phyloP scores from a whole-genome alignment of 2,329 filamentous ascomycete genomes.

The Capronia epimyces region DNA sequence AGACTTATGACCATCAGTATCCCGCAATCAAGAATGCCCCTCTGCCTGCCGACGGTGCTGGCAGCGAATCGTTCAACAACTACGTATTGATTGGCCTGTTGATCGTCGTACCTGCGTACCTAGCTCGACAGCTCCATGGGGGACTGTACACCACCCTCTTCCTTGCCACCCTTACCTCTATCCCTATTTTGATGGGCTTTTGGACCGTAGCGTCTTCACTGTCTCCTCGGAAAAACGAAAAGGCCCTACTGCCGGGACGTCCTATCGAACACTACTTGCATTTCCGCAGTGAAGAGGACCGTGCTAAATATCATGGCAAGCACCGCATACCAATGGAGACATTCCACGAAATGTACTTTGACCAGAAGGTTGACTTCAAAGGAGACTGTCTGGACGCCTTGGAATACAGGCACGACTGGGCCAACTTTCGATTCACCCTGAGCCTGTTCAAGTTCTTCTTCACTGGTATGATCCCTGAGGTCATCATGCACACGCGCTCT shows the following conservation, averaged over 20 bases:
- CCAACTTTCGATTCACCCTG: slow-evolving; percentile 84
- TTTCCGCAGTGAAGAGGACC: slow-evolving; percentile 45
- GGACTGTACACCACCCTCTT: slow-evolving; percentile 84
- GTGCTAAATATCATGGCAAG: slow-evolving; percentile 45
- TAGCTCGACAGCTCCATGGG: slow-evolving; percentile 77
- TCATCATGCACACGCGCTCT: slow-evolving; percentile 85
- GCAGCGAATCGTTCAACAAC: slow-evolving; percentile 84
- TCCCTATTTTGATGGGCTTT: slow-evolving; percentile 75
- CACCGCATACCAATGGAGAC: slow-evolving; percentile 69
- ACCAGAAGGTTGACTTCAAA: slow-evolving; percentile 91
- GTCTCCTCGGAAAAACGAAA: slow-evolving; percentile 87
- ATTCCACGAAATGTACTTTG: slow-evolving; percentile 97
- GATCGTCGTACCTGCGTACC: slow-evolving; percentile 66
- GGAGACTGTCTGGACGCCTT: slow-evolving; percentile 82
- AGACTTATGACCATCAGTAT: slow-evolving; percentile 50
- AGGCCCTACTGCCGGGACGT: slow-evolving; percentile 77
- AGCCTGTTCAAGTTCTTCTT: slow-evolving; percentile 84
- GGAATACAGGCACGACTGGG: slow-evolving; percentile 97
- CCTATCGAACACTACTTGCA: slow-evolving; percentile 79
- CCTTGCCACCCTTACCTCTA: slow-evolving; percentile 69
- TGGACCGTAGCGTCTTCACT: slow-evolving; percentile 76
- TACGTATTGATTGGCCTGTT: slow-evolving; percentile 65
- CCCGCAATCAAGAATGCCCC: slow-evolving; percentile 90
- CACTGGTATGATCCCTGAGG: slow-evolving; percentile 78
- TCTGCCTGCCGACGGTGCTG: slow-evolving; percentile 80